Evolutionary conservation across 2,329 filamentous ascomycete species (phyloP).

Genomic region (Lithohypha guttulata): DNA sequence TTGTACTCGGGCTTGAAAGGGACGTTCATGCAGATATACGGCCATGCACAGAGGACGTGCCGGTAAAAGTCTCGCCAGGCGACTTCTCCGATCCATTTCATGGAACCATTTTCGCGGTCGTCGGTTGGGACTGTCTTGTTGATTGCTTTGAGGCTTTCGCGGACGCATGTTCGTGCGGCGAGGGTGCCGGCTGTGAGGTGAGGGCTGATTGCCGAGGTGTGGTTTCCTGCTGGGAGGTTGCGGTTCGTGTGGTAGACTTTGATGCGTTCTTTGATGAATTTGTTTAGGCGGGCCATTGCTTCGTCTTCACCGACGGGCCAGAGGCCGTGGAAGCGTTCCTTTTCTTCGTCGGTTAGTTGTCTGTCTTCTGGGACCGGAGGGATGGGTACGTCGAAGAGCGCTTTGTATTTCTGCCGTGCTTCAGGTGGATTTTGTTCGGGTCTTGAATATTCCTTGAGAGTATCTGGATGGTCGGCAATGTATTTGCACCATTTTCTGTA

Average conservation of each 20-base stretch:
- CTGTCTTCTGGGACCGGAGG: constrained; percentile 56
- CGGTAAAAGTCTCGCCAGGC: constrained; percentile 86
- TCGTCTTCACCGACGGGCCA: constrained; percentile 72
- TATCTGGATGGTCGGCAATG: constrained; percentile 56
- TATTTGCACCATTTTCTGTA: constrained; percentile 65
- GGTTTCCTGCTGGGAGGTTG: constrained; percentile 53
- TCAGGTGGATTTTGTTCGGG: constrained; percentile 46
- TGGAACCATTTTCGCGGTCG: constrained; percentile 26
- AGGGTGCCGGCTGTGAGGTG: constrained; percentile 62
- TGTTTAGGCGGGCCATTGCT: constrained; percentile 51
- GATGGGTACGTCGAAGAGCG: constrained; percentile 51
- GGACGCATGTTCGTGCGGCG: constrained; percentile 56
- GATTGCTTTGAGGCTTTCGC: constrained; percentile 52
- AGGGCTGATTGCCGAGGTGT: constrained; percentile 60
- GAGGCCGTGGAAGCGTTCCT: constrained; percentile 44
- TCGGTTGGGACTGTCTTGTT: constrained; percentile 39
- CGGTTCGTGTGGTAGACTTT: constrained; percentile 51
- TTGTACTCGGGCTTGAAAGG: constrained; percentile 76
- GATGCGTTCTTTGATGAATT: constrained; percentile 57
- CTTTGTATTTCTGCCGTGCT: constrained; percentile 39
- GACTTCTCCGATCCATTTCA: constrained; percentile 73
- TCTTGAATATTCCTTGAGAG: constrained; percentile 51
- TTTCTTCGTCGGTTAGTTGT: constrained; percentile 47
- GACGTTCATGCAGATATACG: constrained; percentile 62
- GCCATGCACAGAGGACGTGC: constrained; percentile 75